Conservation (phyloP, 352 stramenopile genomes). For the Phytophthora quininea region DNA sequence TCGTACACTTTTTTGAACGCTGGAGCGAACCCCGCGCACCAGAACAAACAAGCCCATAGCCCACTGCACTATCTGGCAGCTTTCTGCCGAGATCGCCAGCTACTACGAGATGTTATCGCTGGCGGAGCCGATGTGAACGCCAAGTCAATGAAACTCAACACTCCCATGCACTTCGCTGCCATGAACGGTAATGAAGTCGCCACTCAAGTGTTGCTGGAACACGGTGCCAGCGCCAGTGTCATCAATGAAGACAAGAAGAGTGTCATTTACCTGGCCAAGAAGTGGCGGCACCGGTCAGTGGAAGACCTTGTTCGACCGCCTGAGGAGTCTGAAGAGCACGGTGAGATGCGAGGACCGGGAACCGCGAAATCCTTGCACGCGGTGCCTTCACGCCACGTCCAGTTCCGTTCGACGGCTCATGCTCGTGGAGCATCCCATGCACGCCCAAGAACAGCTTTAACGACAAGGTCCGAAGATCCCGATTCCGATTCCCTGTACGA, state of each 20-base stretch:
- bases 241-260: conserved; percentile 84
- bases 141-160: conserved; percentile 79
- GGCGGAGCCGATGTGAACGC: conserved; percentile 67
- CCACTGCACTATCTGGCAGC: conserved; percentile 73
- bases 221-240: conserved; percentile 61
- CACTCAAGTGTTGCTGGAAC: conserved; percentile 54
- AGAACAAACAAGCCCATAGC: conserved; percentile 76
- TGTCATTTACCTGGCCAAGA: conserved; percentile 77
- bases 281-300: conserved; percentile 65
- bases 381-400: conserved; percentile 23
- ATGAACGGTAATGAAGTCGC: conserved; percentile 82
- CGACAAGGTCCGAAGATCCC: conserved; percentile 57
- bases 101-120: conserved; percentile 55
- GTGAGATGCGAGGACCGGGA: conserved; percentile 1
- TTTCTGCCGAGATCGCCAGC: conserved; percentile 60
- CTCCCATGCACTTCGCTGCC: conserved; percentile 74
- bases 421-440: conserved; percentile 6
- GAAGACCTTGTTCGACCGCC: conserved; percentile 63
- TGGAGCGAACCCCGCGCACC: conserved; percentile 62
- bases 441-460: conserved; percentile 29
- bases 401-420: conserved; percentile 25
- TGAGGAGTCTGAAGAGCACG: conserved; percentile 33
- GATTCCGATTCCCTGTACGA: conserved; percentile 58
- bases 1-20: conserved; percentile 55
- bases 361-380: conserved; percentile 11